Percentiles rank a stretch among this genome's conserved stretches.
Evolutionary conservation across 139 green algal genomes (phyloP).

Genomic region (Chlamydomonas urium): DNA sequence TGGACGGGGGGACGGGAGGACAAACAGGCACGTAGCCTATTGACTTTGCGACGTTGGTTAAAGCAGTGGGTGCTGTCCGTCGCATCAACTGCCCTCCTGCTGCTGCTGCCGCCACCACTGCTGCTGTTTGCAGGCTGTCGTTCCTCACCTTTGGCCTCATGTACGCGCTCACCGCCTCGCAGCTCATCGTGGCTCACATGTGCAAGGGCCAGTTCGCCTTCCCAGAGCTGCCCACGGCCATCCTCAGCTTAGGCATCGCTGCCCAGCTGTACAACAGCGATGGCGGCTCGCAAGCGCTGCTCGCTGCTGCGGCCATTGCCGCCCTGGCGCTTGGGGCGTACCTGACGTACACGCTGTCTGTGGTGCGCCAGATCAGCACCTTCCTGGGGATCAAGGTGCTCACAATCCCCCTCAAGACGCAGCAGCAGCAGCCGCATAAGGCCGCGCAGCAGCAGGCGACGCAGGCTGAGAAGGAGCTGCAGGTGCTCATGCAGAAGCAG

Average conservation of each 20-base stretch:
- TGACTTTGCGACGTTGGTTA: too few species aligned
- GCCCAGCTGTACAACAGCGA: neutral
- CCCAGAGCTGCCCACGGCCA: slow-evolving; percentile 32
- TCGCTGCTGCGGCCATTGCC: slow-evolving; percentile 22
- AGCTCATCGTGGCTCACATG: slow-evolving; percentile 91
- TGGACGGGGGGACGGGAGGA: too few species aligned
- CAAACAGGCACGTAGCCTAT: too few species aligned
- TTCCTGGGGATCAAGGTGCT: slow-evolving; percentile 76
- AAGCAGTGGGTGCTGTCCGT: too few species aligned
- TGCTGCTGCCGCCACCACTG: too few species aligned
- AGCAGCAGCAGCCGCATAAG: neutral
- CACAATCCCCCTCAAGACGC: too few species aligned
- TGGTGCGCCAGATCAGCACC: slow-evolving; percentile 68
- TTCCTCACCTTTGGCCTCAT: slow-evolving; percentile 45
- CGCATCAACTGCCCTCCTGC: too few species aligned
- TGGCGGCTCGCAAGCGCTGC: neutral
- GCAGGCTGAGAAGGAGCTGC: too few species aligned
- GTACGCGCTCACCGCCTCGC: slow-evolving; percentile 58
- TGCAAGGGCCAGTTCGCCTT: slow-evolving; percentile 74
- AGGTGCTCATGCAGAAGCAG: too few species aligned
- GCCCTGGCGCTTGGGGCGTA: slow-evolving; percentile 54
- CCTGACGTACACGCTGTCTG: slow-evolving; percentile 44
- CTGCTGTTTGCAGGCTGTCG: slow-evolving; percentile 6
- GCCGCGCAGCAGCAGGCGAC: neutral
- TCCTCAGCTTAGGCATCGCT: slow-evolving; percentile 4